A percentile compares a stretch with the other conserved stretches of the same genome.
Evolutionary conservation across 2,329 filamentous ascomycete species (phyloP).

Genomic region (Penicillium sp.): DNA sequence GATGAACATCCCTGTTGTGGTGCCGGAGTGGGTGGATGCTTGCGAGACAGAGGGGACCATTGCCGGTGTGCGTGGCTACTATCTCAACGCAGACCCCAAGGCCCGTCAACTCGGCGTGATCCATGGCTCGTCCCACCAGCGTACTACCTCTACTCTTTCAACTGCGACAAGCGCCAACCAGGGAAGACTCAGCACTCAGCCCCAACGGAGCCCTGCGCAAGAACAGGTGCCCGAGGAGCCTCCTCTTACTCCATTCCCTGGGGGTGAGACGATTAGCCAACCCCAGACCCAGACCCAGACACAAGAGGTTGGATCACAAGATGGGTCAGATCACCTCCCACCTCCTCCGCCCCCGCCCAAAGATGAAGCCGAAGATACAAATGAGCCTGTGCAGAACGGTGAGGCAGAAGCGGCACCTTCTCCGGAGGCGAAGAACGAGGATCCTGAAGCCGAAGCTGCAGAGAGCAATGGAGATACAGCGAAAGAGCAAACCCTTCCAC

Average conservation of each 20-base stretch:
- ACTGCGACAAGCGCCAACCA: conserved; percentile 25
- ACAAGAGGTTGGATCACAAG: conserved; percentile 27
- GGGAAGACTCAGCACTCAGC: conserved; percentile 24
- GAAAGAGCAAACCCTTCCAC: conserved; percentile 27
- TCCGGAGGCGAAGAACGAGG: conserved; percentile 13
- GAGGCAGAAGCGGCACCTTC: conserved; percentile 7
- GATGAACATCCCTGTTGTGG: conserved; percentile 95
- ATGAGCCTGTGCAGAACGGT: conserved; percentile 19
- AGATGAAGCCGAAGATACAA: conserved; percentile 24
- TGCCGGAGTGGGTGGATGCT: conserved; percentile 96
- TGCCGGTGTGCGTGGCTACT: conserved; percentile 91
- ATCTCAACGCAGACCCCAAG: conserved; percentile 79
- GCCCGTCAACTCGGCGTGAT: conserved; percentile 50
- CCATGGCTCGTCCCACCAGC: conserved; percentile 34
- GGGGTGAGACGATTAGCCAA: conserved; percentile 28
- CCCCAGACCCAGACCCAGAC: conserved; percentile 27
- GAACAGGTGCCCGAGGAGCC: conserved; percentile 27
- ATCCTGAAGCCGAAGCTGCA: conserved; percentile 11
- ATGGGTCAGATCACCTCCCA: conserved; percentile 19
- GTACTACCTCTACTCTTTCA: conserved; percentile 30
- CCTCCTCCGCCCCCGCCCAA: conserved; percentile 32
- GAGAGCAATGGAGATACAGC: conserved; percentile 21
- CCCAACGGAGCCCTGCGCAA: conserved; percentile 19
- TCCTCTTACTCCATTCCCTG: conserved; percentile 36
- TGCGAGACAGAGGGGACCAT: conserved; percentile 91